Conservation (phyloP, 1,284 basidiomycete species). For the Sphaerobolus stellatus region DNA sequence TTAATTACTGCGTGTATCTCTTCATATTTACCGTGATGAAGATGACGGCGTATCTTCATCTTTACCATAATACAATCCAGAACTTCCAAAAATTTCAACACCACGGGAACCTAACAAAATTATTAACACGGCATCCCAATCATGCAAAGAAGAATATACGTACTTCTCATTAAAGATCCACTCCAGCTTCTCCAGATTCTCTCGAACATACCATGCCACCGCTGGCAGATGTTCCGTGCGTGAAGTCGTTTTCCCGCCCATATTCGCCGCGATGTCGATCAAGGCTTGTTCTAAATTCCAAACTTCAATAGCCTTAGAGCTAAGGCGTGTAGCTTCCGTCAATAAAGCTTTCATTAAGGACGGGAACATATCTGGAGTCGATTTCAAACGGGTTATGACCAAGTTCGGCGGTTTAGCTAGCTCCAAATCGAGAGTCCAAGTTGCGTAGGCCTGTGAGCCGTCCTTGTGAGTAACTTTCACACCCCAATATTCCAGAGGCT, state of each 20-base stretch:
- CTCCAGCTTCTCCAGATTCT: conserved; percentile 35
- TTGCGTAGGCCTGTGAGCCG: conserved; percentile 38
- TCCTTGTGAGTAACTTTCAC: conserved; percentile 24
- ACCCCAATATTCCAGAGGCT: conserved; percentile 38
- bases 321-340: conserved; percentile 38
- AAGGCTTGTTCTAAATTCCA: conserved; percentile 52
- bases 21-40: too few relatives aligned
- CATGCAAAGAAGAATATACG: conserved; percentile 13
- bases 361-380: conserved; percentile 36
- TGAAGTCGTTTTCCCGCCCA: conserved; percentile 40
- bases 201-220: conserved; percentile 57
- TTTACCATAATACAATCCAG: too few relatives aligned
- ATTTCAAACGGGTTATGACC: conserved; percentile 51
- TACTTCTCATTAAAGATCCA: conserved; percentile 62
- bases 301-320: conserved; percentile 47
- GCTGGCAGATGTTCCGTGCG: conserved; percentile 52
- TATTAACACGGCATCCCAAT: neutral
- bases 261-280: conserved; percentile 28
- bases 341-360: conserved; percentile 40
- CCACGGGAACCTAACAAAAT: conserved; percentile 14
- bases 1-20: too few relatives aligned
- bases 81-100: too few relatives aligned
- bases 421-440: conserved; percentile 51
- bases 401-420: conserved; percentile 38
- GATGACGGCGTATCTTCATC: too few relatives aligned